Evolutionary conservation across 1,284 basidiomycete genomes (phyloP).

Genomic region (Mycosarcoma mackinlayi): DNA sequence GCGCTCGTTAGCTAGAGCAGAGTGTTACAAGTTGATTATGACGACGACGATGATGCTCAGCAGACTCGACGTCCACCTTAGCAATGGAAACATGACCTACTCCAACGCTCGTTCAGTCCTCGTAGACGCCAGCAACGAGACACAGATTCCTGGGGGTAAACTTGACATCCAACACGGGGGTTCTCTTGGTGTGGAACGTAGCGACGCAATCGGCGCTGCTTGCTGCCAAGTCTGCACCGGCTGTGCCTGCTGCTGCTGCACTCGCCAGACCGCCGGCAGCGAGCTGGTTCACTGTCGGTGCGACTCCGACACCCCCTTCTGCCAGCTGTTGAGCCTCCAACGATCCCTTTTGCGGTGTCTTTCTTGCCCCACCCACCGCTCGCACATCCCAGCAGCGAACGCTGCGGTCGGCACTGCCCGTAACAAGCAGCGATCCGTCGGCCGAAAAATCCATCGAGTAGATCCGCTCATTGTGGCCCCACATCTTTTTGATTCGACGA

Average conservation of each 20-base stretch:
- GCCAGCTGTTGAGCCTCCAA: slow-evolving; percentile 31
- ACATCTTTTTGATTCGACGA: slow-evolving; percentile 94
- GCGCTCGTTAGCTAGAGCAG: neutral
- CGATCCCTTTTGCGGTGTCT: slow-evolving; percentile 16
- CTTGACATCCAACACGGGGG: slow-evolving; percentile 89
- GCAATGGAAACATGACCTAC: too few relatives aligned
- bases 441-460: slow-evolving; percentile 91
- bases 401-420: slow-evolving; percentile 90
- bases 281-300: slow-evolving; percentile 7
- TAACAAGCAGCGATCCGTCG: slow-evolving; percentile 88
- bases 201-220: slow-evolving; percentile 79
- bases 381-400: slow-evolving; percentile 97
- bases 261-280: slow-evolving; percentile 6
- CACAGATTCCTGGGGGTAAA: slow-evolving; percentile 95
- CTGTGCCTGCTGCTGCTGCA: slow-evolving; percentile 11
- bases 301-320: slow-evolving; percentile 4
- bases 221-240: slow-evolving; percentile 17
- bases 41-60: too few relatives aligned
- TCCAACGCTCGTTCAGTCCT: slow-evolving; percentile 31
- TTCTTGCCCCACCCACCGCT: slow-evolving; percentile 72
- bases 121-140: slow-evolving; percentile 78
- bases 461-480: slow-evolving; percentile 87
- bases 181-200: slow-evolving; percentile 94
- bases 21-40: neutral
- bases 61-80: too few relatives aligned